Conservation (phyloP, 495 filamentous ascomycete species). For the Aspergillus heteromorphus region DNA sequence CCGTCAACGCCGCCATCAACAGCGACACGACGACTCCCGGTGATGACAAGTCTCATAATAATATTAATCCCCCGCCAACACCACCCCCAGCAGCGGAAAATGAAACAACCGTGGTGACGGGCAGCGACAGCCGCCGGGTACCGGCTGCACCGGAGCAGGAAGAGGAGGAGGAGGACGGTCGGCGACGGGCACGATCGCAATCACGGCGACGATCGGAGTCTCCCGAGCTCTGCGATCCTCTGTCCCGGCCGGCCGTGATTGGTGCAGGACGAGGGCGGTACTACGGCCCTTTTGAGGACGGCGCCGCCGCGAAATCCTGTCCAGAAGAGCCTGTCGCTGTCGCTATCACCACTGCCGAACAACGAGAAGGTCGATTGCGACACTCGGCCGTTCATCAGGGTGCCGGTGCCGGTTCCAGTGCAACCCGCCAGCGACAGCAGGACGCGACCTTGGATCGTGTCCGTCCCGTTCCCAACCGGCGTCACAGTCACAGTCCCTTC, state of each 20-base stretch:
- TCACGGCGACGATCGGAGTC: too few species aligned
- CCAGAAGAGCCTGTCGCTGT: conserved; percentile 3
- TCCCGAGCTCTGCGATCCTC: neutral
- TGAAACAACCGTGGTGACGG: neutral
- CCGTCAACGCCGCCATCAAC: conserved; percentile 12
- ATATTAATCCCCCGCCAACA: neutral
- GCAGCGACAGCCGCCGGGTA: conserved; percentile 2
- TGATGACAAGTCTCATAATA: neutral
- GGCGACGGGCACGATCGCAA: too few species aligned
- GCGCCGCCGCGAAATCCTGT: neutral
- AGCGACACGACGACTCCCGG: neutral
- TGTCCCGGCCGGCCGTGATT: neutral
- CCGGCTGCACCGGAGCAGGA: too few species aligned
- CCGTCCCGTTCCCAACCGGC: conserved; percentile 5
- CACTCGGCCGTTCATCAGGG: neutral
- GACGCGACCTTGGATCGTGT: conserved; percentile 7
- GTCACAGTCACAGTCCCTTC: conserved; percentile 10
- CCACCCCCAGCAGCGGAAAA: neutral
- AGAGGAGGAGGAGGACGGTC: too few species aligned
- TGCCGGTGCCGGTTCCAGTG: neutral
- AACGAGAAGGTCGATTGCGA: neutral
- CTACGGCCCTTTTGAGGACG: conserved; percentile 4
- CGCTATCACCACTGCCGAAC: too few species aligned
- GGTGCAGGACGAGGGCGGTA: conserved; percentile 1
- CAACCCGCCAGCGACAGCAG: neutral